Evolutionary conservation across 768 basidiomycete species (phyloP), one percentile per base, ranked within the genome.

Genomic region (Candolleomyces efflorescens): DNA sequence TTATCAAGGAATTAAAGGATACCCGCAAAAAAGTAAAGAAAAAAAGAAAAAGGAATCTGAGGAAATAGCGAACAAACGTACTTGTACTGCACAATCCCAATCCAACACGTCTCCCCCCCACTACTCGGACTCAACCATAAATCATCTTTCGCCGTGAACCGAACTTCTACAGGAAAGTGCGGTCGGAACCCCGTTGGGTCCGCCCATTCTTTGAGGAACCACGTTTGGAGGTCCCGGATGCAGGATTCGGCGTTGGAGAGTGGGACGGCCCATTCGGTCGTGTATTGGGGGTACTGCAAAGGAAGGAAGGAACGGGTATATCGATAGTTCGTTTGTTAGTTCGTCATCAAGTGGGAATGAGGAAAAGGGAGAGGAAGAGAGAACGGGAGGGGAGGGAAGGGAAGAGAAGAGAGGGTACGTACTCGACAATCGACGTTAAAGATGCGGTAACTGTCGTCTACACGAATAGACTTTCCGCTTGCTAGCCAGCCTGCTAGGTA

Each of bases 81-180:
- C 96, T 92, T 93, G 77, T 87, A 99, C 67, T 95, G 92, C n/a
- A 97, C 84, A 53, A 98, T 85, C n/a, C 97, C 97, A 59, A 99
- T 92, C 90, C 94, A 99, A 63, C 87, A 90, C 7, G 90, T 94
- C 68, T 74, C 76, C 56, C 84, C 80, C 53, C 87, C 87, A 67
- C 83, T 84, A 66, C 89, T 88, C 2, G 97, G 97, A 68, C 90
- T 93, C 32, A 99, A 78, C 92, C 92, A 98, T 53, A 97, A 90
- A 66, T 97, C 92, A 71, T 98, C 97, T 22, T 79, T 77, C 13
- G 85, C 84, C 45, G 92, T 89, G 70, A 92, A 94, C 10, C 97
- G 83, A 54, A 99, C 83, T 75, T 98, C 97, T 64, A 99, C 80
- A 1, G 92, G 90, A 69, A 94, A 97, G 69, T 98, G 94, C 2